A percentile compares a stretch with the other conserved stretches of the same genome.
phyloP scores from a whole-genome alignment of 2,329 filamentous ascomycete genomes.

The Talaromyces sp. region DNA sequence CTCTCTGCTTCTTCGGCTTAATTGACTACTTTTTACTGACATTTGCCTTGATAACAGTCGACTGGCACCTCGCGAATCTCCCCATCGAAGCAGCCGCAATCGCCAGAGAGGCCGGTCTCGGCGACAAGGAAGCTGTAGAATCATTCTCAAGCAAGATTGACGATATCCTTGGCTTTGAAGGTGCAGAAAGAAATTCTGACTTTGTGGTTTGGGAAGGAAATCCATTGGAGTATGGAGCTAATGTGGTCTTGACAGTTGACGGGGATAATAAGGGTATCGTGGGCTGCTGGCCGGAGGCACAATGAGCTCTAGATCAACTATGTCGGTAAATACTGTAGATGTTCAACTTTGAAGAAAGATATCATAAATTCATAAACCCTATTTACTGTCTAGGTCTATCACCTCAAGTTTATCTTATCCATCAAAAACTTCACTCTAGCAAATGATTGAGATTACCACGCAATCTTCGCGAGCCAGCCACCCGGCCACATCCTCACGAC shows the following conservation, averaged over 20 bases:
- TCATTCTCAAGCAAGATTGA: constrained; percentile 44
- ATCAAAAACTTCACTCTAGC: background rate
- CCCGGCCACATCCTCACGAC: constrained; percentile 47
- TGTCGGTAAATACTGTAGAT: background rate
- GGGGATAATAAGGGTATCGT: constrained; percentile 8
- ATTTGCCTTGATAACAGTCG: constrained; percentile 17
- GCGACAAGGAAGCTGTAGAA: constrained; percentile 28
- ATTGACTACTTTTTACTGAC: constrained; percentile 22
- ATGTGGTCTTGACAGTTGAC: constrained; percentile 17
- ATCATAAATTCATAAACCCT: background rate
- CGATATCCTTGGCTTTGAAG: constrained; percentile 37
- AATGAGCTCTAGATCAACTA: constrained; percentile 1
- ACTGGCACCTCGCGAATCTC: constrained; percentile 41
- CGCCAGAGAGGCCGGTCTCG: constrained; percentile 16
- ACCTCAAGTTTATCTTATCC: background rate
- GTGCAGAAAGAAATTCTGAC: constrained; percentile 31
- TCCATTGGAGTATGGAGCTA: constrained; percentile 32
- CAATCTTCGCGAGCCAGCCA: constrained; percentile 45
- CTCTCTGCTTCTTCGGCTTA: background rate
- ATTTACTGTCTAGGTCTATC: background rate
- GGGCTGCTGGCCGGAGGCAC: constrained; percentile 17
- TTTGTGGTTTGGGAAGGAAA: constrained; percentile 46
- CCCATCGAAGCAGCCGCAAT: constrained; percentile 24
- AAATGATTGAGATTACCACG: constrained; percentile 41
- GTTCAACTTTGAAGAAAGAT: background rate